Evolutionary conservation across 805 yeast genomes (phyloP).

Genomic region (Candida coquimbonensis): DNA sequence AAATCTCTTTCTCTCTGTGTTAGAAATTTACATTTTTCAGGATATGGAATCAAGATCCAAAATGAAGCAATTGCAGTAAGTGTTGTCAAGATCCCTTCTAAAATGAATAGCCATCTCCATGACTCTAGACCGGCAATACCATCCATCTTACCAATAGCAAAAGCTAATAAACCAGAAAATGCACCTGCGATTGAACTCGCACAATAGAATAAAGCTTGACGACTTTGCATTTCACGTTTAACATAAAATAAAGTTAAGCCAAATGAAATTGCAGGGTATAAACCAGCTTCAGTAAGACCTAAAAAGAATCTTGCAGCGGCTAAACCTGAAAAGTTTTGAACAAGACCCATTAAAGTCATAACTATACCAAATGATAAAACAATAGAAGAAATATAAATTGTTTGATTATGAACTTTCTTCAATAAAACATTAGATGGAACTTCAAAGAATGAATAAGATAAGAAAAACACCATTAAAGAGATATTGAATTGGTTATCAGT

Average conservation of each 20-base stretch:
- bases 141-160: slow-evolving; percentile 27
- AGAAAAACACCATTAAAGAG: slow-evolving; percentile 39
- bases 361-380: slow-evolving; percentile 36
- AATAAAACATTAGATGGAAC: slow-evolving; percentile 26
- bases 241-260: slow-evolving; percentile 33
- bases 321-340: slow-evolving; percentile 21
- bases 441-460: slow-evolving; percentile 32
- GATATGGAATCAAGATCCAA: slow-evolving; percentile 35
- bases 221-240: slow-evolving; percentile 29
- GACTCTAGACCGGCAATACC: slow-evolving; percentile 31
- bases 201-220: slow-evolving; percentile 32
- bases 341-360: slow-evolving; percentile 42
- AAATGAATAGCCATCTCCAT: slow-evolving; percentile 39
- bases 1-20: slow-evolving; percentile 27
- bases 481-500: slow-evolving; percentile 30
- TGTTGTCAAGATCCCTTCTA: slow-evolving; percentile 20
- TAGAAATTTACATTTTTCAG: slow-evolving; percentile 37
- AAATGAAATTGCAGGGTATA: slow-evolving; percentile 35
- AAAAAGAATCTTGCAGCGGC: slow-evolving; percentile 37
- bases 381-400: slow-evolving; percentile 38
- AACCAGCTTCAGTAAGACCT: slow-evolving; percentile 37
- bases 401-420: slow-evolving; percentile 27
- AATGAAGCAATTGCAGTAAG: slow-evolving; percentile 31
- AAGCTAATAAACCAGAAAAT: slow-evolving; percentile 36
- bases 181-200: slow-evolving; percentile 40